These are phyloP conservation scores for Inonotus obliquus DNA, from an alignment of 1,284 basidiomycete species.

Conservation along the genomic window DNA sequence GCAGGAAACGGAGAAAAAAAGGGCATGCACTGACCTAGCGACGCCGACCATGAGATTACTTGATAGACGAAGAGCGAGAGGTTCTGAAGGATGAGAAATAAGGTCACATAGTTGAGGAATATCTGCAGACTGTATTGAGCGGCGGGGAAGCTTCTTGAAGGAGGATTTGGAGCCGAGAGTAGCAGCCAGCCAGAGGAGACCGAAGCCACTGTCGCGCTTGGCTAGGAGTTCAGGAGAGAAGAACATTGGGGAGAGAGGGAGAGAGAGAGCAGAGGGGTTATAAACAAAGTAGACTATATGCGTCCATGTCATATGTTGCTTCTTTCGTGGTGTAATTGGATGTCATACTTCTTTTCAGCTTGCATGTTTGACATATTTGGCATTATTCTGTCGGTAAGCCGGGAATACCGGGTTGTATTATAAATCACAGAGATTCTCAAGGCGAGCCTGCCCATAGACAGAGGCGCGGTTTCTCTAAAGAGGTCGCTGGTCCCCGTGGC, in stretches of 20 bases:
- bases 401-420: too few relatives aligned
- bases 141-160: conserved; percentile 77
- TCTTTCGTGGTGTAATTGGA: too few relatives aligned
- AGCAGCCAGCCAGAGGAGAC: conserved; percentile 82
- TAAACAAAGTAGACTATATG: too few relatives aligned
- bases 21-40: conserved; percentile 56
- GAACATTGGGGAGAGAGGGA: conserved; percentile 48
- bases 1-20: conserved; percentile 9
- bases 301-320: too few relatives aligned
- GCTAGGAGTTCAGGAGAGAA: conserved; percentile 70
- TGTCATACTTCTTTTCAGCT: too few relatives aligned
- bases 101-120: conserved; percentile 75
- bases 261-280: neutral
- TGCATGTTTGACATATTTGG: too few relatives aligned
- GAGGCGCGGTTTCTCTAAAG: too few relatives aligned
- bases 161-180: conserved; percentile 81
- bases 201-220: conserved; percentile 74
- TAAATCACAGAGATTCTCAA: too few relatives aligned
- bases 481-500: too few relatives aligned
- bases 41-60: conserved; percentile 86
- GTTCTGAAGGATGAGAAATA: conserved; percentile 78
- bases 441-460: too few relatives aligned
- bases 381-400: too few relatives aligned
- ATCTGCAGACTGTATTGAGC: conserved; percentile 76
- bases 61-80: conserved; percentile 77